Conservation (phyloP, 441 rosid genomes). For the Gossypium gossypioides region DNA sequence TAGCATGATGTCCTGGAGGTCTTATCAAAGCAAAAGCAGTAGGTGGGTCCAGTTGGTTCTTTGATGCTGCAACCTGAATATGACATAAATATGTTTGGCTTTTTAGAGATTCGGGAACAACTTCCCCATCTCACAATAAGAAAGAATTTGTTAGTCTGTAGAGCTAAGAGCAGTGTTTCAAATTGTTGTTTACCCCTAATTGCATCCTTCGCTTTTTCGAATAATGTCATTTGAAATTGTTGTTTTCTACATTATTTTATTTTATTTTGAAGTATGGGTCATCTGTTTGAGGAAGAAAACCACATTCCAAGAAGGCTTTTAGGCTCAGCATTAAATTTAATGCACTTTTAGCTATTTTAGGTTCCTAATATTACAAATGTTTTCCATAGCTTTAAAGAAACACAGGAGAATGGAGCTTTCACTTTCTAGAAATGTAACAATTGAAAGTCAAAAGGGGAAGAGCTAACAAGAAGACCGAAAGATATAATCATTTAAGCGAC, state of each 20-base stretch:
- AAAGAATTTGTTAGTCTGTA: not conserved
- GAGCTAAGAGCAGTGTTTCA: not conserved
- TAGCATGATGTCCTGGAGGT: conserved; percentile 94
- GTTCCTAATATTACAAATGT: not conserved
- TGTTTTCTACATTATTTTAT: not conserved
- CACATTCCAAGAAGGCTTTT: not conserved
- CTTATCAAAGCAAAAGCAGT: conserved; percentile 82
- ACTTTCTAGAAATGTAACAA: not conserved
- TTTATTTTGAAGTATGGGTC: not conserved
- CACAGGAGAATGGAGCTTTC: not conserved
- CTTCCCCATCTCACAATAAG: not conserved
- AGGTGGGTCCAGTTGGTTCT: conserved; percentile 47
- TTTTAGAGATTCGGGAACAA: not conserved
- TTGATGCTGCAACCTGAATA: conserved; percentile 65
- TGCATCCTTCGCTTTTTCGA: not conserved
- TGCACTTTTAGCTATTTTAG: not conserved
- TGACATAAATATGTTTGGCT: not conserved
- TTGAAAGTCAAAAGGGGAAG: conserved; percentile 7
- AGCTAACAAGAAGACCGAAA: not conserved
- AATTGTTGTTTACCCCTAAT: not conserved
- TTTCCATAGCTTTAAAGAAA: not conserved
- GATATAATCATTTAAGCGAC: conserved; percentile 24
- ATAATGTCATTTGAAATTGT: not conserved
- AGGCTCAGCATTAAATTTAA: not conserved
- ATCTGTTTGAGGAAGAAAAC: not conserved